phyloP scores from a whole-genome alignment of 2,329 filamentous ascomycete genomes.

The Phialophora macrospora region DNA sequence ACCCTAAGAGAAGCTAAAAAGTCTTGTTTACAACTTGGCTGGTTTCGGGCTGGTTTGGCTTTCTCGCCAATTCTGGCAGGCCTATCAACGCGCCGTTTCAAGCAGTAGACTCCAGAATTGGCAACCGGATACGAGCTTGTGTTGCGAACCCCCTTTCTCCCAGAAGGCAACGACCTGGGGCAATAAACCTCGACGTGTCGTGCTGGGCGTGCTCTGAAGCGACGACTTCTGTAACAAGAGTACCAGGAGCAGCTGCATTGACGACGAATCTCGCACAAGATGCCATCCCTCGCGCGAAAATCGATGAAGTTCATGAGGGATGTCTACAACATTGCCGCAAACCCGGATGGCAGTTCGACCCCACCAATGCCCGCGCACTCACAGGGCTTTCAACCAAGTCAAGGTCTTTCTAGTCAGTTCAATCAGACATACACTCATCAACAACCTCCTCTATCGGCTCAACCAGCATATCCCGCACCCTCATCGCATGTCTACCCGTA shows the following conservation, averaged over 20 bases:
- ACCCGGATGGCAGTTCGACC: slow-evolving; percentile 10
- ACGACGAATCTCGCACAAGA: slow-evolving; percentile 4
- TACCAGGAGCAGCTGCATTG: background rate
- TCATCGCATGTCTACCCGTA: slow-evolving; percentile 9
- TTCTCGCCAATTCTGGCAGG: background rate
- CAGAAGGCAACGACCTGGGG: background rate
- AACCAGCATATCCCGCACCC: background rate
- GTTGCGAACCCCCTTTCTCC: slow-evolving; percentile 1
- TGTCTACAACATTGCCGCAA: slow-evolving; percentile 24
- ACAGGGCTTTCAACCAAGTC: slow-evolving; percentile 16
- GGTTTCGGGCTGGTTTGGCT: background rate
- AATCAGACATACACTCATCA: slow-evolving; percentile 9
- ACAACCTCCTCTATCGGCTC: slow-evolving; percentile 11
- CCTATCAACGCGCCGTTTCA: background rate
- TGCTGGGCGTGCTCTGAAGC: background rate
- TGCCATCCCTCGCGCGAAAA: slow-evolving; percentile 33
- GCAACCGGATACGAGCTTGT: slow-evolving; percentile 1
- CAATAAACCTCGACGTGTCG: background rate
- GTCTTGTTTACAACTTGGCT: slow-evolving; percentile 1
- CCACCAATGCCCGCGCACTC: slow-evolving; percentile 10
- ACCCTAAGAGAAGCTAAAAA: slow-evolving; percentile 6
- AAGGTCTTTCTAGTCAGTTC: slow-evolving; percentile 26
- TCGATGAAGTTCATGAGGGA: slow-evolving; percentile 35
- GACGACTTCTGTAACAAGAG: background rate
- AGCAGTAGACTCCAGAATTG: slow-evolving; percentile 2